These are phyloP conservation scores for Mariannaea sp. DNA, from an alignment of 2,329 filamentous ascomycete genomes.

Conservation along the genomic window DNA sequence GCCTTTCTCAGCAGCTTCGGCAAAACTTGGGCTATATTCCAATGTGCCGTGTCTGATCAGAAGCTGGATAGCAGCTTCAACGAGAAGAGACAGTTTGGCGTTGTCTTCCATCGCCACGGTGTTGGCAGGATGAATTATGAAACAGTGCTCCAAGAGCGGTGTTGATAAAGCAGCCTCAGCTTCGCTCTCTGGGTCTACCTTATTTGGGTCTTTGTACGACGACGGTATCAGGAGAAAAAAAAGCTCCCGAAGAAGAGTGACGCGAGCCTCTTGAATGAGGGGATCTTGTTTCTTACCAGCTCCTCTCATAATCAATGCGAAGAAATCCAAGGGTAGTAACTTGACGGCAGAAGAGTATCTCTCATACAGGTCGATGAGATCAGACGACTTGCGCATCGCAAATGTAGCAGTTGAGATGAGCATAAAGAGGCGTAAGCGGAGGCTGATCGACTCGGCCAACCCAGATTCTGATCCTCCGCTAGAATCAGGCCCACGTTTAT, in stretches of 20 bases:
- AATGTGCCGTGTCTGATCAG: slow-evolving; percentile 47
- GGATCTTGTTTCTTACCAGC: slow-evolving; percentile 43
- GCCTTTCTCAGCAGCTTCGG: slow-evolving; percentile 50
- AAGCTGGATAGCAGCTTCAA: slow-evolving; percentile 68
- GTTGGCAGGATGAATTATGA: slow-evolving; percentile 68
- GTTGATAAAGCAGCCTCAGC: slow-evolving; percentile 48
- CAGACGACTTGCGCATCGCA: slow-evolving; percentile 50
- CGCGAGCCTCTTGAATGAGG: slow-evolving; percentile 46
- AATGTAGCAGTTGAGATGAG: slow-evolving; percentile 55
- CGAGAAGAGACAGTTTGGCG: slow-evolving; percentile 69
- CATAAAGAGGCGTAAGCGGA: slow-evolving; percentile 67
- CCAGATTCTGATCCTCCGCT: slow-evolving; percentile 34
- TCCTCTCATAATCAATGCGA: slow-evolving; percentile 57
- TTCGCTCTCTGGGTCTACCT: slow-evolving; percentile 45
- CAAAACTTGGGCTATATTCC: slow-evolving; percentile 44
- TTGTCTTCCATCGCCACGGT: slow-evolving; percentile 68
- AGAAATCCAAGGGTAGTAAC: slow-evolving; percentile 61
- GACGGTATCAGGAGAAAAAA: slow-evolving; percentile 51
- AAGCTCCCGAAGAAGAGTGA: slow-evolving; percentile 53
- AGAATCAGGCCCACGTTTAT: slow-evolving; percentile 27
- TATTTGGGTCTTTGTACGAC: slow-evolving; percentile 48
- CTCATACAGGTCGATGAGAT: slow-evolving; percentile 62
- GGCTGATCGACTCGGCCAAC: slow-evolving; percentile 58
- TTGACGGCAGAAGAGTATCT: slow-evolving; percentile 61
- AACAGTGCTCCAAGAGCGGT: slow-evolving; percentile 60